Base-by-base conservation (phyloP, 208 protist genomes). In the Herpetomonas muscarum region DNA sequence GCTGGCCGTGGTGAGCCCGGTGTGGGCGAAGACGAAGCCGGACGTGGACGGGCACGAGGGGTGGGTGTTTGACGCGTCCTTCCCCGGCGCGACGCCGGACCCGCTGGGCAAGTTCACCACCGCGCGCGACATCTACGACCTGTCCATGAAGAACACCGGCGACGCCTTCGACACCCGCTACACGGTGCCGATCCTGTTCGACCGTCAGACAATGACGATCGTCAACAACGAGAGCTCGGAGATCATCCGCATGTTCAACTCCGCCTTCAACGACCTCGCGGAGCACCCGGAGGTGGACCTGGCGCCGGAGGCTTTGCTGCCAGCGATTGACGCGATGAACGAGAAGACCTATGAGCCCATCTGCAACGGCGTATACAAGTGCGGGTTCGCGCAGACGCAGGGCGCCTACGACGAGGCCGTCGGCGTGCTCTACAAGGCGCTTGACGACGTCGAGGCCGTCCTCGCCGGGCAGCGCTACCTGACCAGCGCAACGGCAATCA, bases 141-240 rank as follows among this genome's bases (percentile, higher is more conserved):
- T 72, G 25, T 70, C 68, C 49, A 79, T 76, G 61, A 19, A 70
- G 30, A 69, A 70, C 37, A 68, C 48, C 25, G 74, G 70, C 59
- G 65, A 75, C 28, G 54, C 36, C 42, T 77, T 75, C 63, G 64
- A 74, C 31, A 81, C 70, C 7, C 69, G 65, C 61, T 86, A 67
- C 67, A 94, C 94, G 21, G 85, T 96, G 10, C 92, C 92, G 10
- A 55, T 97, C n/a, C 74, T 97, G n/a, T 97, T 76, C 44, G 94
- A 97, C 70, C 86, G 74, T 30, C 61, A 93, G 59, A 81, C 59
- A 15, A 60, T 60, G 13, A 84, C 57, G 3, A 96, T 97, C 64
- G 92, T 97, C 36, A 96, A 91, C 74, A 97, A 97, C 72, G 92
- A 96, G 60, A 88, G 74, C 41, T 78, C 70, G 12, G 90, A 96